phyloP scores from a whole-genome alignment of 106 monocot genomes.

The Narthecium ossifragum region DNA sequence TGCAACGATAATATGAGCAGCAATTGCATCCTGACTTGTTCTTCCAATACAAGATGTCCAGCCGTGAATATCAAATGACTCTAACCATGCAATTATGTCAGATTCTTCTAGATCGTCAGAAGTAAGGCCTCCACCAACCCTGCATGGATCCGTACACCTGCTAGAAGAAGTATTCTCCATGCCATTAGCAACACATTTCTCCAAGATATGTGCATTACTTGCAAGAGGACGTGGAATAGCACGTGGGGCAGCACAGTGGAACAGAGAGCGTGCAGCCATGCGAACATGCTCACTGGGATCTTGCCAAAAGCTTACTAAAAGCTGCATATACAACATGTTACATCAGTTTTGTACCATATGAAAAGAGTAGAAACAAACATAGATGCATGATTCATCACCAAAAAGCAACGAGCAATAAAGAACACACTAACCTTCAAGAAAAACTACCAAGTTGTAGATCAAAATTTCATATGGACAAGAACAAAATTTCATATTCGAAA shows the following conservation, averaged over 20 bases:
- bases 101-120: slow-evolving; percentile 31
- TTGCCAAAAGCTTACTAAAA: slow-evolving; percentile 98
- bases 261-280: slow-evolving; percentile 97
- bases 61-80: slow-evolving; percentile 81
- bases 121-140: neutral
- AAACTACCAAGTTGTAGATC: no score
- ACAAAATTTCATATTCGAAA: no score
- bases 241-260: slow-evolving; percentile 96
- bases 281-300: slow-evolving; percentile 92
- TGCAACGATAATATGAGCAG: slow-evolving; percentile 85
- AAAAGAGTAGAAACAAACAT: no score
- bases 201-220: no score
- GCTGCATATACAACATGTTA: slow-evolving; percentile 30
- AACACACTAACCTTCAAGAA: no score
- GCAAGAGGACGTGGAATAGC: slow-evolving; percentile 66
- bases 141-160: slow-evolving; percentile 4
- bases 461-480: no score
- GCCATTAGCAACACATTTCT: no score
- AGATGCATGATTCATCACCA: no score
- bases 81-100: slow-evolving; percentile 64
- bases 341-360: no score
- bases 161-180: slow-evolving; percentile 3
- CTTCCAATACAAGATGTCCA: slow-evolving; percentile 87
- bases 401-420: no score
- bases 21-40: slow-evolving; percentile 79